Evolutionary conservation across 139 green algal genomes (phyloP).

Genomic region (Pseudopediastrum boryanum): DNA sequence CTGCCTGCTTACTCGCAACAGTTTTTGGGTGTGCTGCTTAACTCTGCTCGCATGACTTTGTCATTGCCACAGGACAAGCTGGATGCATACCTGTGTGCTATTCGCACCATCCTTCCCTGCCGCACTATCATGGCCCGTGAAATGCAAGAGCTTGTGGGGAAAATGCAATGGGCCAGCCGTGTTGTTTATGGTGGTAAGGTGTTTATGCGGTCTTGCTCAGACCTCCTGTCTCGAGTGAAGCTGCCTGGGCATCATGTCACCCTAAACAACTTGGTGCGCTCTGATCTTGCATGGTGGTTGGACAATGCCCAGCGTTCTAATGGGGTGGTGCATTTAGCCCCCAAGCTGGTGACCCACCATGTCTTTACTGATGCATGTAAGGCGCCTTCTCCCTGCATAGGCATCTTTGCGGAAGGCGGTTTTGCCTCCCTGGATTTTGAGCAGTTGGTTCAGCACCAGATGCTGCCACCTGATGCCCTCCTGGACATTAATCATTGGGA

Average conservation of each 20-base stretch:
- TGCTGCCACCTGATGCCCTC: not conserved
- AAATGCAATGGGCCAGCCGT: not conserved
- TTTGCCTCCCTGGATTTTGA: not conserved
- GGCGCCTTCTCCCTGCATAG: not conserved
- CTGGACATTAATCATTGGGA: not conserved
- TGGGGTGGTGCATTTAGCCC: no score
- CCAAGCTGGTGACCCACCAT: no score
- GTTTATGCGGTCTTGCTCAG: not conserved
- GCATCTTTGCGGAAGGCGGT: not conserved
- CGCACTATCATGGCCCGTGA: no score
- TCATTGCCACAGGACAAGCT: not conserved
- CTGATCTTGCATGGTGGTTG: no score
- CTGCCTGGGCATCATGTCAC: no score
- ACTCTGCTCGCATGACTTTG: not conserved
- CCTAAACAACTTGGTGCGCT: no score
- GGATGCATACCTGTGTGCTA: not conserved
- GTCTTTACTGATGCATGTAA: not conserved
- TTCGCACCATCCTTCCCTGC: not conserved
- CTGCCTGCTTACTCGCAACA: not conserved
- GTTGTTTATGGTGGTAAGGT: not conserved
- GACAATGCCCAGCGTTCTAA: no score
- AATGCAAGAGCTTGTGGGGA: not conserved
- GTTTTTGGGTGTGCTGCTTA: slow-evolving; percentile 3
- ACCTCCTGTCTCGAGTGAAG: no score
- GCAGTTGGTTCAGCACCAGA: not conserved